Evolutionary conservation across 108 stramenopile genomes (phyloP), one percentile per base, ranked within the genome.

Genomic region (Schizochytrium sp.): DNA sequence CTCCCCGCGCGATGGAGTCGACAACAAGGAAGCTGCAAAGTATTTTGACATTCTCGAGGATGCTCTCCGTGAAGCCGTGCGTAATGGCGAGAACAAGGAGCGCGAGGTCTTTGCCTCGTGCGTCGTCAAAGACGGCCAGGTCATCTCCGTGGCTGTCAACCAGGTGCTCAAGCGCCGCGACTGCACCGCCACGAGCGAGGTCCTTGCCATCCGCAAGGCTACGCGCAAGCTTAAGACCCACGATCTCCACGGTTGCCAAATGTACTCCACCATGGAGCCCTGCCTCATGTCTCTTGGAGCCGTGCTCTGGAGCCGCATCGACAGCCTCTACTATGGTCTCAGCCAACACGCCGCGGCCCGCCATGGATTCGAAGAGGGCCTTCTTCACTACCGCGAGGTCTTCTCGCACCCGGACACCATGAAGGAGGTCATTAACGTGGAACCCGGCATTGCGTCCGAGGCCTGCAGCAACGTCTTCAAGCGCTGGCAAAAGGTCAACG

Each of bases 381-480:
- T 83, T 3, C 76, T 83, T 4, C 76, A 83, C 76, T 83, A 83
- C 76, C 76, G 76, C 51, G 76, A 83, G 51, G 48, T 83, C 28
- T 83, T 83, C 76, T 19, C 76, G 43, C 48, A 83, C 76, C 76
- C 76, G 19, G 76, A 83, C 48, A 83, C 51, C 48, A 53, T 53
- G 48, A 47, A 28, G 76, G 48, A 83, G 51, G 45, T 83, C 28
- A 53, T 83, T 2, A 53, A 83, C 5, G 28, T 53, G 19, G 76
- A 83, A 2, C 8, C 76, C 3, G 48, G 76, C 51, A 45, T 83
- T 8, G 76, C 48, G 23, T 83, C 51, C 51, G 76, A 83, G 12
- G 76, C 76, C 45, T 83, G 76, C 76, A 53, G 51, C 48, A 83
- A 83, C 76, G 76, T 83, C 76, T 83, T 83, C 76, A 83, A 83